Evolutionary conservation across 345 rosid genomes (phyloP).

Genomic region (Melaleuca alternifolia): DNA sequence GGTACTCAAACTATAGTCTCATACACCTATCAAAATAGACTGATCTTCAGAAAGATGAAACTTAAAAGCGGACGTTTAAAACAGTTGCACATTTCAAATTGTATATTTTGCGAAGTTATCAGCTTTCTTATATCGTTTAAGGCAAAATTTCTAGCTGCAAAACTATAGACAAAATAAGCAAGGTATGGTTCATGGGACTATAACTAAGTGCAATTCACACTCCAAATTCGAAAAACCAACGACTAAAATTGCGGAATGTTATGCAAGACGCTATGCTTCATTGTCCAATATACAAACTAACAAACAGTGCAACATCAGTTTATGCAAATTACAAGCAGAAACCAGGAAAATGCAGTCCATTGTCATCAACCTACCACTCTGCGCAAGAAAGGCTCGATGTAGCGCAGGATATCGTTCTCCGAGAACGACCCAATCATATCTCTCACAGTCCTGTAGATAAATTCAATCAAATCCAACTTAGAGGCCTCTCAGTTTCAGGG

Average conservation of each 20-base stretch:
- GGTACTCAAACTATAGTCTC: not conserved
- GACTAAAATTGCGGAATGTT: not conserved
- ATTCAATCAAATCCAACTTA: not conserved
- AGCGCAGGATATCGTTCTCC: conserved; percentile 7
- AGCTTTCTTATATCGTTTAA: not conserved
- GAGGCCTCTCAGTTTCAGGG: not conserved
- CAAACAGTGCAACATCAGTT: not conserved
- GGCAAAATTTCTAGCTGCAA: not conserved
- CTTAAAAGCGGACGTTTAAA: not conserved
- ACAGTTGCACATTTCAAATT: not conserved
- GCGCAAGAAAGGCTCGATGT: conserved; percentile 41
- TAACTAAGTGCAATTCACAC: not conserved
- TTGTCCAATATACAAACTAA: not conserved
- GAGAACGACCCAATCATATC: conserved; percentile 27
- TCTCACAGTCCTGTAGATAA: conserved; percentile 26
- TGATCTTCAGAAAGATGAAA: not conserved
- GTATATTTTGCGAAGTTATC: not conserved
- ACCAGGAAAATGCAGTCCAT: not conserved
- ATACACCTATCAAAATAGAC: not conserved
- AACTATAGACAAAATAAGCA: not conserved
- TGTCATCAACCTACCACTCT: conserved; percentile 18
- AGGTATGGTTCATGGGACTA: not conserved
- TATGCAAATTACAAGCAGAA: not conserved
- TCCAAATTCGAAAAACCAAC: not conserved
- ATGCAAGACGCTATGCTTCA: not conserved